Percentiles rank a stretch among this genome's conserved stretches.
These are phyloP conservation scores for Psidium guajava DNA, from an alignment of 345 rosid genomes.

Conservation along the genomic window DNA sequence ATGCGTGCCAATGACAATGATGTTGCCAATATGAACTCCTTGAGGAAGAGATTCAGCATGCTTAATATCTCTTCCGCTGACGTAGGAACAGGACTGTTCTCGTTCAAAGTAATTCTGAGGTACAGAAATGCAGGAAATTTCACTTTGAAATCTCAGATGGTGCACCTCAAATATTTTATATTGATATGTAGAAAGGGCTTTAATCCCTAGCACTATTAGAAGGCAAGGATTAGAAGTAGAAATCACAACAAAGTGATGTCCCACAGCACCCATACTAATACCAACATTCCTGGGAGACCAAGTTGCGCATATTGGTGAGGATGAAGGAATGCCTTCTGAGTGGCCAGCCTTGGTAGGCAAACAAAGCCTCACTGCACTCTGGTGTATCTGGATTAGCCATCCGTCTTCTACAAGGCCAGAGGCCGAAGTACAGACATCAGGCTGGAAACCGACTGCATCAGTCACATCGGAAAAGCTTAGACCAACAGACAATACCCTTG, in stretches of 20 bases:
- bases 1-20: conserved; percentile 89
- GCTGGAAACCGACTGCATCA: conserved; percentile 86
- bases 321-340: conserved; percentile 58
- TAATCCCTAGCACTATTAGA: conserved; percentile 69
- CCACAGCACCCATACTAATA: conserved; percentile 96
- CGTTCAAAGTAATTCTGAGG: conserved; percentile 49
- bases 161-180: conserved; percentile 77
- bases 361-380: conserved; percentile 75
- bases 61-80: conserved; percentile 13
- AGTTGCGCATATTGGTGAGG: conserved; percentile 66
- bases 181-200: conserved; percentile 33
- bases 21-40: conserved; percentile 50
- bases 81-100: conserved; percentile 19
- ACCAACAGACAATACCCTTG: conserved; percentile 90
- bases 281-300: conserved; percentile 69
- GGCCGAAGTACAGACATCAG: conserved; percentile 92
- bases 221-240: conserved; percentile 91
- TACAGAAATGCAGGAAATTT: conserved; percentile 82
- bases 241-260: conserved; percentile 55
- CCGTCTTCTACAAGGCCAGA: conserved; percentile 86
- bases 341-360: conserved; percentile 79
- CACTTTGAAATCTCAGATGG: conserved; percentile 59
- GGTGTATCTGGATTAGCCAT: conserved; percentile 80
- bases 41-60: conserved; percentile 32
- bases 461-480: conserved; percentile 90